Conservation (phyloP, 176 grass and related monocot genomes). For the Poa annua region DNA sequence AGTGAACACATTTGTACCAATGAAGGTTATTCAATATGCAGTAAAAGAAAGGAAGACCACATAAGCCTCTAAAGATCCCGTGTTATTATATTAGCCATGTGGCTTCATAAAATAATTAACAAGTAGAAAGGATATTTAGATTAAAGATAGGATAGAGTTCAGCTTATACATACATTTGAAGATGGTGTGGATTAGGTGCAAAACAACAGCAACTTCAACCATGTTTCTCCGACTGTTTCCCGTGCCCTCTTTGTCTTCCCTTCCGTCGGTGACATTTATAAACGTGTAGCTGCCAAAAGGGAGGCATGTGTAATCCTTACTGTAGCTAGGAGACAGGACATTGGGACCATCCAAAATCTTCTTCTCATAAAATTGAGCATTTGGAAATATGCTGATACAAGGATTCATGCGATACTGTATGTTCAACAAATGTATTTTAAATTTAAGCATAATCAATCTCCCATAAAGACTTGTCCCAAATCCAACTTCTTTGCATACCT, state of each 20-base stretch:
- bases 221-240: slow-evolving; percentile 58
- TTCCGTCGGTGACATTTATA: slow-evolving; percentile 60
- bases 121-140: not conserved
- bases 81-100: not conserved
- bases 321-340: slow-evolving; percentile 57
- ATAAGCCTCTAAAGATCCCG: not conserved
- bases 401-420: no score
- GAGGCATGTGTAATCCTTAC: slow-evolving; percentile 45
- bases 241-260: slow-evolving; percentile 62
- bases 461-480: slow-evolving; percentile 76
- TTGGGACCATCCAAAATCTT: slow-evolving; percentile 72
- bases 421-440: not conserved
- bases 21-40: not conserved
- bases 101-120: not conserved
- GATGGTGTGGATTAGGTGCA: slow-evolving; percentile 52
- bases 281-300: slow-evolving; percentile 63
- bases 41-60: not conserved
- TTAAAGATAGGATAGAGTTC: not conserved
- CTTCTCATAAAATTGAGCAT: slow-evolving; percentile 58
- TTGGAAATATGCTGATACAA: slow-evolving; percentile 52
- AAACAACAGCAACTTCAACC: slow-evolving; percentile 72
- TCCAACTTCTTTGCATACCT: slow-evolving; percentile 68
- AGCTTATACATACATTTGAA: slow-evolving; percentile 56
- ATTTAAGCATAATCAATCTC: slow-evolving; percentile 56
- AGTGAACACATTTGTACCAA: not conserved